These are phyloP conservation scores for Hanseniaspora uvarum DNA, from an alignment of 1,139 yeast species.

Conservation along the genomic window DNA sequence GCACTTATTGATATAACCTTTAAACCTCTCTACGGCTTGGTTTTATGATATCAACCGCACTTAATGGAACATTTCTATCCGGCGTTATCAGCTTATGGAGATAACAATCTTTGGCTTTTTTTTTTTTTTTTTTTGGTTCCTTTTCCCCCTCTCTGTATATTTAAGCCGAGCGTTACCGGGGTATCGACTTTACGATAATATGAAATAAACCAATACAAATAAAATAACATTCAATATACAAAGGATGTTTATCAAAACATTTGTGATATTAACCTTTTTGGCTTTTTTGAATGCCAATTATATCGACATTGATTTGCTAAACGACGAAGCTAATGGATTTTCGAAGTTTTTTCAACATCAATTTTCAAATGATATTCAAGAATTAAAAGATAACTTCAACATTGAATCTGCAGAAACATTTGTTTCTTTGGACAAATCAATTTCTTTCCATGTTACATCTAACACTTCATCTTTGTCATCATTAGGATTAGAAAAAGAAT, in stretches of 20 bases:
- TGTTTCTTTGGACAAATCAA: not conserved
- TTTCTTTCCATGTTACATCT: slow-evolving; percentile 10
- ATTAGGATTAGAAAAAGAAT: slow-evolving; percentile 53
- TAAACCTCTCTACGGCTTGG: not conserved
- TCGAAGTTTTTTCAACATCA: not conserved
- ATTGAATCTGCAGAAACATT: not conserved
- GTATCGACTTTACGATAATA: not conserved
- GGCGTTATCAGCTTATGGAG: not conserved
- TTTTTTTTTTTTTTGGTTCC: not conserved
- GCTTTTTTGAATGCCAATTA: not conserved
- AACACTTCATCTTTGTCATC: slow-evolving; percentile 1
- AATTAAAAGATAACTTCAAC: not conserved
- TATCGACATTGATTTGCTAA: not conserved
- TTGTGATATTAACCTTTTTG: not conserved
- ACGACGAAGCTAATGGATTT: not conserved
- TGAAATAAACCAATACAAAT: not conserved
- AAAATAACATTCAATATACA: not conserved
- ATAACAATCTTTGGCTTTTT: not conserved
- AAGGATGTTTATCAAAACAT: not conserved
- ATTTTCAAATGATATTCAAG: not conserved
- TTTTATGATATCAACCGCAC: not conserved
- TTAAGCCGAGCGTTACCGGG: not conserved
- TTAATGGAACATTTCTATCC: not conserved
- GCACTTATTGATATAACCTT: not conserved
- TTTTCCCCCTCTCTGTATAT: not conserved